Evolutionary conservation across 345 rosid genomes (phyloP), one percentile per base, ranked within the genome.

Genomic region (Sonneratia caseolaris): DNA sequence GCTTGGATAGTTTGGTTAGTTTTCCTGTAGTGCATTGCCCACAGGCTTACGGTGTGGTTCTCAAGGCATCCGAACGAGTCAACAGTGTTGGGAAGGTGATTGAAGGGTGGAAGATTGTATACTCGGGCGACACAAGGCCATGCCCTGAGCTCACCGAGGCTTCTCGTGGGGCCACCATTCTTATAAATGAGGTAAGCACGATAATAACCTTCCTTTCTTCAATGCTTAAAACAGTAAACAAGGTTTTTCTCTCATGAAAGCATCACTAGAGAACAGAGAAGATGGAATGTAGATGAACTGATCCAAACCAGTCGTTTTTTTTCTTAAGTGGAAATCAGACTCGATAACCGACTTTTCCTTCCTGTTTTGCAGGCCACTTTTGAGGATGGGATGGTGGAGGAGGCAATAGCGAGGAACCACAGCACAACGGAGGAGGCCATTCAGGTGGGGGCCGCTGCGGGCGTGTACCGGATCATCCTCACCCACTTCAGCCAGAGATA

Each of bases 401-500:
- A 94, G 77, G 98, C 98, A 19, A 72, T 91, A 40, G 93, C 92
- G 0, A 88, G 78, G 74, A 94, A 91, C 87, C 98, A 94, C 84
- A 91, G 98, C 89, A 94, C 98, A 8, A 91, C 97, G 3, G 84
- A 85, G 82, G 98, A 94, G 86, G 97, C 98, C 22, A 84, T 94
- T 24, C 93, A 87, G 66, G 81, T 87, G 7, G 96, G 98, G 18
- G 75, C 85, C 16, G 70, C 87, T 0, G 96, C 95, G 0, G 91
- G 88, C 21, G 97, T 75, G 27, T 91, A 94, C 73, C 84, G 93
- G 4, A 84, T 94, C 55, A 66, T 94, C 82, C 93, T 94, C 2
- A 91, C 98, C 18, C 98, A 94, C 83, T 94, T 94, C 93, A 94
- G 98, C 85, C 97, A 91, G 84, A 79, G 97, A 81, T 91, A 94